Conservation (phyloP, 306 rosid genomes). For the Castanospermum australe region DNA sequence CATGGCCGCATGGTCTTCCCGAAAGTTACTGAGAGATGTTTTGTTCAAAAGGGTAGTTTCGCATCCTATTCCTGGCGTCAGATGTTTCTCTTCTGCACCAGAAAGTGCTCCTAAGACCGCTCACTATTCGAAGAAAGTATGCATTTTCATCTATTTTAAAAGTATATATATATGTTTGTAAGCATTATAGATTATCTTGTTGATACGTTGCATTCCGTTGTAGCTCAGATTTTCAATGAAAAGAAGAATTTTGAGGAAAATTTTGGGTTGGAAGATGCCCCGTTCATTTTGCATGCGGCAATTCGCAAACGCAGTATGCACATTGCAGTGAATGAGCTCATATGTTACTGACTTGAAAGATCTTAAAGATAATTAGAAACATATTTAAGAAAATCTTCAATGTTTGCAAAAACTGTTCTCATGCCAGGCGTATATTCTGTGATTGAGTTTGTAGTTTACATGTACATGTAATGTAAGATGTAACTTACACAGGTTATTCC, state of each 20-base stretch:
- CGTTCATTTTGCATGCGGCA: constrained; percentile 14
- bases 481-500: not conserved
- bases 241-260: not conserved
- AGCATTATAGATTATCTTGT: not conserved
- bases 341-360: not conserved
- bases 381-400: not conserved
- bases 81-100: constrained; percentile 65
- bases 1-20: constrained; percentile 82
- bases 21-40: constrained; percentile 50
- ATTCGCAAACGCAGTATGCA: not conserved
- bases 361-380: not conserved
- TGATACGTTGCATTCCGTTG: not conserved
- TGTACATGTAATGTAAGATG: not conserved
- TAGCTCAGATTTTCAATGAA: not conserved
- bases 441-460: not conserved
- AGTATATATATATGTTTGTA: not conserved
- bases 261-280: not conserved
- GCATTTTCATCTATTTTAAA: constrained; percentile 21
- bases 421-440: not conserved
- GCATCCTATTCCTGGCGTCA: constrained; percentile 38
- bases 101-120: constrained; percentile 57
- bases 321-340: not conserved
- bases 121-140: constrained; percentile 80
- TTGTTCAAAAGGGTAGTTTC: constrained; percentile 32
- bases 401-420: not conserved